A percentile compares a stretch with the other conserved stretches of the same genome.
Conservation (phyloP, 75 land plant species). For the Chamaecyparis obtusa region DNA sequence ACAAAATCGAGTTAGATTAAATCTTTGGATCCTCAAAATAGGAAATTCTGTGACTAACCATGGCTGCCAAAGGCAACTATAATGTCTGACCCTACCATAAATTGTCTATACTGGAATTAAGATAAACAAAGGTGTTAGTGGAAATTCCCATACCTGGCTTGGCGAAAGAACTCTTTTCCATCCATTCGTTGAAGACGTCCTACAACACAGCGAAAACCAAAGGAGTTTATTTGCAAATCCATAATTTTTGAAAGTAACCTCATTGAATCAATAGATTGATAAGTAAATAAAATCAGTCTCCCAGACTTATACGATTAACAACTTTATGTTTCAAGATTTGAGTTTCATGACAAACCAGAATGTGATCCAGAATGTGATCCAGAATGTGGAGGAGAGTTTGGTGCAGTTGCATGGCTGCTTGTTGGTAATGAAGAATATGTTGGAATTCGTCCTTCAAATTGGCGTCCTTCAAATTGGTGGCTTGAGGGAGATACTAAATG, state of each 20-base stretch:
- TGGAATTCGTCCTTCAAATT: slow-evolving; percentile 52
- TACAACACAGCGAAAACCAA: slow-evolving; percentile 23
- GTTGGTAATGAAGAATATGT: slow-evolving; percentile 48
- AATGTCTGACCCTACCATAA: background rate
- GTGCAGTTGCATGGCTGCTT: slow-evolving; percentile 51
- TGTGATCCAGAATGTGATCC: slow-evolving; percentile 51
- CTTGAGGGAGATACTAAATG: slow-evolving; percentile 61
- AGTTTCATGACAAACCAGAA: slow-evolving; percentile 28
- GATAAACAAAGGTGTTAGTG: background rate
- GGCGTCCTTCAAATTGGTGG: slow-evolving; percentile 45
- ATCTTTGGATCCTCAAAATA: background rate
- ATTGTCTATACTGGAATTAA: slow-evolving; percentile 6
- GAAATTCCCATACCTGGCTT: slow-evolving; percentile 67
- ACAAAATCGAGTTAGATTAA: slow-evolving; percentile 3
- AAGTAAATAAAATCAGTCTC: background rate
- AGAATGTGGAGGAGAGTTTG: slow-evolving; percentile 43
- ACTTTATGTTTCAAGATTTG: background rate
- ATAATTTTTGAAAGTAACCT: background rate
- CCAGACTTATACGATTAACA: background rate
- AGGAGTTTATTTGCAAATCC: slow-evolving; percentile 12
- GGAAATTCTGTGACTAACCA: background rate
- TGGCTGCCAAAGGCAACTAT: background rate
- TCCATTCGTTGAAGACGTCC: slow-evolving; percentile 66
- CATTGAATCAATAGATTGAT: background rate
- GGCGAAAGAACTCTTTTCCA: slow-evolving; percentile 96